phyloP scores from a whole-genome alignment of 169 alveolate species.

The Prorocentrum cordatum region DNA sequence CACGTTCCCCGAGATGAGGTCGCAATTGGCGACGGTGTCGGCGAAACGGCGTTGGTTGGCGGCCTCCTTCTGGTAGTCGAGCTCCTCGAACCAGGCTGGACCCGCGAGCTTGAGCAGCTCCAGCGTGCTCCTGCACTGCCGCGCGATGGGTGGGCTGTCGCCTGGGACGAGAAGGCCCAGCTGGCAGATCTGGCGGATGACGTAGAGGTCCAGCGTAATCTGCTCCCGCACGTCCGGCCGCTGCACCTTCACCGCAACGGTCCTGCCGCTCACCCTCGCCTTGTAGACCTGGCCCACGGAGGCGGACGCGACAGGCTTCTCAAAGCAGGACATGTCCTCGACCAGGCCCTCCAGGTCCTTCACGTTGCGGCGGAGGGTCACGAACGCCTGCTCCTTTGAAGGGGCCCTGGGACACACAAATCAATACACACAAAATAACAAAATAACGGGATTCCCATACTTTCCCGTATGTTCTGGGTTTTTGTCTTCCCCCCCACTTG shows the following conservation, averaged over 20 bases:
- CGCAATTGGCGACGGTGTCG: conserved; percentile 30
- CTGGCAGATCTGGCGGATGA: too few species aligned
- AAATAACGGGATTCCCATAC: background rate
- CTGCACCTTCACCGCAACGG: conserved; percentile 58
- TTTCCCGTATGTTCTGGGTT: background rate
- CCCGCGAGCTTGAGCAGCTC: conserved; percentile 57
- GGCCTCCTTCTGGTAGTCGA: conserved; percentile 37
- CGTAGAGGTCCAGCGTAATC: background rate
- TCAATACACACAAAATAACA: background rate
- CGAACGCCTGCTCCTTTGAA: background rate
- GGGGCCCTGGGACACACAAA: background rate
- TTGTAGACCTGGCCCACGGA: conserved; percentile 46
- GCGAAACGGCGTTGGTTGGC: conserved; percentile 51
- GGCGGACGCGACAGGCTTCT: conserved; percentile 52
- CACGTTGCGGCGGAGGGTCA: background rate
- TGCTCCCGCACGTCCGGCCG: conserved; percentile 56
- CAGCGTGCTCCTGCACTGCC: conserved; percentile 7
- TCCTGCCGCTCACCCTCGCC: conserved; percentile 7
- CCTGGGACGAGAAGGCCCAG: too few species aligned
- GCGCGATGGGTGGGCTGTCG: too few species aligned
- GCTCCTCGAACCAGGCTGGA: conserved; percentile 32
- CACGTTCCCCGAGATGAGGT: conserved; percentile 24
- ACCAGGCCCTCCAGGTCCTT: background rate
- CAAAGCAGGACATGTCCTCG: conserved; percentile 27
- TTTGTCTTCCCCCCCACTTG: background rate